Base-by-base conservation (phyloP, 2,329 filamentous ascomycete genomes). In the Chaetomium sp. region DNA sequence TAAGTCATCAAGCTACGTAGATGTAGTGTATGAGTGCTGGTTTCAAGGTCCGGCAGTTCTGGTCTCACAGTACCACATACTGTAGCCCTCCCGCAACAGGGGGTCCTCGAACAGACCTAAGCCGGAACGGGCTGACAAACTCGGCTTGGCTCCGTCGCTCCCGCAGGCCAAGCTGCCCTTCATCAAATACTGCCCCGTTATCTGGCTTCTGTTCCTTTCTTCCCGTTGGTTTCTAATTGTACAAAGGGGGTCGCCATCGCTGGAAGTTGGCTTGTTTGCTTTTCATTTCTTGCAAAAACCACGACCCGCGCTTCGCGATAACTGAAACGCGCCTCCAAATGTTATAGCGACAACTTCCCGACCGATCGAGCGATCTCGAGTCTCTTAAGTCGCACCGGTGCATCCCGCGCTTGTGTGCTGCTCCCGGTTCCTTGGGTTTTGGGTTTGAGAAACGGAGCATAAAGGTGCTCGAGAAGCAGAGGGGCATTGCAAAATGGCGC, bases 401-500 rank as follows among this genome's bases (percentile, higher is more conserved):
- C 50, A 51, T 8, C 29, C 35, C 13, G n/a, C 51, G 19, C 13
- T 21, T n/a, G 42, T 54, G 45, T 29, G 38, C 31, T 19, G 23
- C 49, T 6, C 12, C 31, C 16, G 49, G 38, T 19, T 27, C 12
- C 25, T 21, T 5, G 12, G 23, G 27, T 16, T 53, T 56, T 19
- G 47, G 57, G 53, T 25, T 38, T 35, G 57, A 47, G 59, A 49
- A 50, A 60, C 42, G 38, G 51, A 33, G 27, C 50, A 45, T 23
- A 29, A 33, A 29, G 19, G 21, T 42, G 9, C 4, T 29, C 5
- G 33, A 4, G 31, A 23, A 25, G 12, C 4, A 31, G 16, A 38
- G 21, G 8, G 31, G 45, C 13, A 7, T 23, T 29, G 5, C 45
- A 45, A 65, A 6, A 87, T 87, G 85, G 83, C 83, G 61, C 83